Percentiles rank a stretch among this genome's conserved stretches.
These are phyloP conservation scores for Cladosporium colombiae DNA, from an alignment of 2,329 filamentous ascomycete genomes.

Conservation along the genomic window DNA sequence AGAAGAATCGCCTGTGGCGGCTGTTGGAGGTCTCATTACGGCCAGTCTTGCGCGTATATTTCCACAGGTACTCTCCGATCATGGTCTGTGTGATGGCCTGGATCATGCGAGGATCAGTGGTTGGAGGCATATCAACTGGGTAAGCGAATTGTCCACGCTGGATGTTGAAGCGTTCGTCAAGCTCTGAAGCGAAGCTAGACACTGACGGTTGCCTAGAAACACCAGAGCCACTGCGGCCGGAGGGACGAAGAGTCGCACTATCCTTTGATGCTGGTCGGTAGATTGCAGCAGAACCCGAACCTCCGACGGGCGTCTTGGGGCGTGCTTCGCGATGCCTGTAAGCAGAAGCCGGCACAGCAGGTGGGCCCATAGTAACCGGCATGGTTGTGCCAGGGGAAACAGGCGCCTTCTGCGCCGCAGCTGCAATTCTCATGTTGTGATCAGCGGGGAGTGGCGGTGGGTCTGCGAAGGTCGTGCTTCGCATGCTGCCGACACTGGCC, in stretches of 20 bases:
- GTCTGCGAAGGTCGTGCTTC: conserved; percentile 42
- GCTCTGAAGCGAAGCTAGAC: conserved; percentile 91
- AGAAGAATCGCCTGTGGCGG: conserved; percentile 93
- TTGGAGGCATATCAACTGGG: conserved; percentile 62
- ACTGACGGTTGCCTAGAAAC: conserved; percentile 73
- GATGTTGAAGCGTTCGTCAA: conserved; percentile 88
- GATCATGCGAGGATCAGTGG: conserved; percentile 94
- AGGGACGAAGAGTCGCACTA: conserved; percentile 61
- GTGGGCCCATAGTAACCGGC: conserved; percentile 72
- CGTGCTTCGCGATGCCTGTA: conserved; percentile 46
- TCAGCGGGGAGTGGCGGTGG: conserved; percentile 72
- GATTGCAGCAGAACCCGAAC: conserved; percentile 26
- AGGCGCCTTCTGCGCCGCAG: conserved; percentile 64
- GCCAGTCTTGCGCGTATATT: conserved; percentile 95
- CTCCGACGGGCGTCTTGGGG: conserved; percentile 32
- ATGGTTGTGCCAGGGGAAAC: conserved; percentile 36
- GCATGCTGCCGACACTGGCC: conserved; percentile 70
- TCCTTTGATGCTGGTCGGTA: conserved; percentile 29
- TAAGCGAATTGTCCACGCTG: conserved; percentile 55
- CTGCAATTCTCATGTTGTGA: conserved; percentile 81
- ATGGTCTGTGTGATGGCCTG: conserved; percentile 99
- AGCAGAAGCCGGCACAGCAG: conserved; percentile 77
- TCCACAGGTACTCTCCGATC: conserved; percentile 99
- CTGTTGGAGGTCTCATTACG: conserved; percentile 85
- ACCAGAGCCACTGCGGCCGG: conserved; percentile 42